phyloP scores from a whole-genome alignment of 305 asterid genomes.

The Fraxinus latifolia region DNA sequence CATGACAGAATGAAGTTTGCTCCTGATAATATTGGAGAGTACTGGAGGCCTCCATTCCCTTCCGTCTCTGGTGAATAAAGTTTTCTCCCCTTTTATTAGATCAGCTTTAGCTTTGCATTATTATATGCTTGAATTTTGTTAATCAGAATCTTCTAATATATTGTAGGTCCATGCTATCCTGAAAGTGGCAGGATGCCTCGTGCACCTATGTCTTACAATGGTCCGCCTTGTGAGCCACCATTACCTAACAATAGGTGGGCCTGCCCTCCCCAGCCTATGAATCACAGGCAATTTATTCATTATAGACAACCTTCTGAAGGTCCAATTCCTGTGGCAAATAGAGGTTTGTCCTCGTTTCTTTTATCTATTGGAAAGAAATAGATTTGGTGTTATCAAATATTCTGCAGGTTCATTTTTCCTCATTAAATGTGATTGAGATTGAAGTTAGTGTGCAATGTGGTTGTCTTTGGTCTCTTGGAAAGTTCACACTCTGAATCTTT shows the following conservation, averaged over 20 bases:
- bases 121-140: slow-evolving; percentile 8
- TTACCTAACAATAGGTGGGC: slow-evolving; percentile 57
- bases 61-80: slow-evolving; percentile 63
- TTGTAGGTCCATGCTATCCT: slow-evolving; percentile 66
- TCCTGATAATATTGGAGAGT: slow-evolving; percentile 58
- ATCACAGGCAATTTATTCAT: slow-evolving; percentile 53
- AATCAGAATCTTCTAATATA: neutral
- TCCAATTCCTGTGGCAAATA: slow-evolving; percentile 63
- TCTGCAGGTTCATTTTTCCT: neutral
- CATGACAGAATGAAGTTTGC: slow-evolving; percentile 48
- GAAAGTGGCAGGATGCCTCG: slow-evolving; percentile 54
- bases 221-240: slow-evolving; percentile 60
- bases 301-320: slow-evolving; percentile 65
- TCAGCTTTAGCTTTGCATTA: neutral
- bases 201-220: slow-evolving; percentile 46
- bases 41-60: slow-evolving; percentile 66
- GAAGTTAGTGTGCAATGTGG: slow-evolving; percentile 9
- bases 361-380: neutral
- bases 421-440: neutral
- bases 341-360: slow-evolving; percentile 50
- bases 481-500: neutral
- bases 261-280: slow-evolving; percentile 54
- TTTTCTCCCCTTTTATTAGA: neutral
- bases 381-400: neutral
- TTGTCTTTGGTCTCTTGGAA: neutral